Conservation (phyloP, 1,139 yeast species). For the Suhomyces chickasaworum region DNA sequence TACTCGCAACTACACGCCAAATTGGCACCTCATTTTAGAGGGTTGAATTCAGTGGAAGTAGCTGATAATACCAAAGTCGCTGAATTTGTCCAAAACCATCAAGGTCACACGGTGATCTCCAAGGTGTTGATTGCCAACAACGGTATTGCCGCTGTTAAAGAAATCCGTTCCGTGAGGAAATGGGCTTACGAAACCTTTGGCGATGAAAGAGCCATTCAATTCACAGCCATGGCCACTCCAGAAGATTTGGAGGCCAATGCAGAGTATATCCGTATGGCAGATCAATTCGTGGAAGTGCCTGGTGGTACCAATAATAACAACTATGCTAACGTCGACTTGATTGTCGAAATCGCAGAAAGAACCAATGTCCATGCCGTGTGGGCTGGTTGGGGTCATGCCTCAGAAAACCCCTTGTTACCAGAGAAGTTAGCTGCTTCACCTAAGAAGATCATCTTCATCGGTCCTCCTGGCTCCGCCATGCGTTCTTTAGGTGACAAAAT, state of each 20-base stretch:
- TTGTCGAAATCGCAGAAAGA: constrained; percentile 96
- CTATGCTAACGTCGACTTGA: constrained; percentile 95
- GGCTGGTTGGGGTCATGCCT: constrained; percentile 99
- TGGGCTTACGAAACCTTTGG: constrained; percentile 99
- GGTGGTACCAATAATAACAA: constrained; percentile 99
- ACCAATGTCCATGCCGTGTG: constrained; percentile 97
- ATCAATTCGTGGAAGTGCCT: constrained; percentile 96
- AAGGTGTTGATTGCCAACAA: constrained; percentile 92
- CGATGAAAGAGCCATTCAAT: constrained; percentile 88
- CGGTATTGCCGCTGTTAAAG: constrained; percentile 99
- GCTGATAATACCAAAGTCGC: constrained; percentile 78
- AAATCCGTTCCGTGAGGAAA: constrained; percentile 93
- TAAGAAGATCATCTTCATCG: constrained; percentile 86
- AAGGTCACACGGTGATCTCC: constrained; percentile 94
- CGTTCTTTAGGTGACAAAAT: constrained; percentile 98
- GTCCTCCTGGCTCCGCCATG: constrained; percentile 99
- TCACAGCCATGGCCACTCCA: constrained; percentile 98
- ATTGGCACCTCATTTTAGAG: constrained; percentile 75
- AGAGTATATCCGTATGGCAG: constrained; percentile 98
- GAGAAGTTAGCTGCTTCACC: constrained; percentile 91
- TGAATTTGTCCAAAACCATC: constrained; percentile 81
- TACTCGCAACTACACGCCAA: constrained; percentile 35
- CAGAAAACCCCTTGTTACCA: constrained; percentile 93
- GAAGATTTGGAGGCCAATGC: constrained; percentile 97
- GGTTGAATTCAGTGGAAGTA: constrained; percentile 68